Percentiles rank a stretch among this genome's conserved stretches.
These are phyloP conservation scores for Hansenula lynferdii DNA, from an alignment of 1,139 yeast genomes.

Conservation along the genomic window DNA sequence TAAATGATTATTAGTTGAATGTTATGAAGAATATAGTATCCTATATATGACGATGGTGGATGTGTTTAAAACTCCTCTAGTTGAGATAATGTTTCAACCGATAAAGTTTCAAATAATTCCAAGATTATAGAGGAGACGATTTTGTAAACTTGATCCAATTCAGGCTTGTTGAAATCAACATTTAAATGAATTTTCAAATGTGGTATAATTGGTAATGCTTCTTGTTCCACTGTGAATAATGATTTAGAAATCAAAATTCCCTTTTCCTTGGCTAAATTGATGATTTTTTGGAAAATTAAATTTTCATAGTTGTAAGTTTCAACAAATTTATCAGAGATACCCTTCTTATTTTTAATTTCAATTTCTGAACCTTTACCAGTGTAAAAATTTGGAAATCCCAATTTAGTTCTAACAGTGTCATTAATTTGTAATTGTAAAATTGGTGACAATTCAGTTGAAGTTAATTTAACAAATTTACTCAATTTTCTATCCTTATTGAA, in stretches of 20 bases:
- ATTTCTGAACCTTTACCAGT: slow-evolving; percentile 20
- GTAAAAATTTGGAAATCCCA: slow-evolving; percentile 15
- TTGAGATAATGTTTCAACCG: slow-evolving; percentile 4
- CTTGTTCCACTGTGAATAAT: slow-evolving; percentile 67
- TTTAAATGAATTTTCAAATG: slow-evolving; percentile 62
- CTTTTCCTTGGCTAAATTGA: slow-evolving; percentile 46
- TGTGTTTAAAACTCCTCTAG: background rate
- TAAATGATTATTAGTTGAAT: no score
- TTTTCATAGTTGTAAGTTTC: slow-evolving; percentile 54
- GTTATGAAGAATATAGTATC: background rate
- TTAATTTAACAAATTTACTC: slow-evolving; percentile 38
- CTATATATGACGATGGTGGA: background rate
- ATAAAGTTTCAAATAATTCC: slow-evolving; percentile 8
- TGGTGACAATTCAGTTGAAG: slow-evolving; percentile 62
- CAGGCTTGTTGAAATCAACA: slow-evolving; percentile 48
- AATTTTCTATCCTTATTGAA: slow-evolving; percentile 31
- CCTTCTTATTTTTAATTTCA: slow-evolving; percentile 24
- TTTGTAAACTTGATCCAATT: slow-evolving; percentile 37
- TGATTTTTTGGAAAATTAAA: slow-evolving; percentile 56
- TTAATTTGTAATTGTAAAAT: slow-evolving; percentile 56
- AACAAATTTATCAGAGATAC: slow-evolving; percentile 26
- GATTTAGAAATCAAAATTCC: slow-evolving; percentile 66
- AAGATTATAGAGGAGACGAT: slow-evolving; percentile 13
- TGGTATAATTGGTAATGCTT: slow-evolving; percentile 71
- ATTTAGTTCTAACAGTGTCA: slow-evolving; percentile 29